Conservation (phyloP, 306 rosid species). For the Argentina anserina region DNA sequence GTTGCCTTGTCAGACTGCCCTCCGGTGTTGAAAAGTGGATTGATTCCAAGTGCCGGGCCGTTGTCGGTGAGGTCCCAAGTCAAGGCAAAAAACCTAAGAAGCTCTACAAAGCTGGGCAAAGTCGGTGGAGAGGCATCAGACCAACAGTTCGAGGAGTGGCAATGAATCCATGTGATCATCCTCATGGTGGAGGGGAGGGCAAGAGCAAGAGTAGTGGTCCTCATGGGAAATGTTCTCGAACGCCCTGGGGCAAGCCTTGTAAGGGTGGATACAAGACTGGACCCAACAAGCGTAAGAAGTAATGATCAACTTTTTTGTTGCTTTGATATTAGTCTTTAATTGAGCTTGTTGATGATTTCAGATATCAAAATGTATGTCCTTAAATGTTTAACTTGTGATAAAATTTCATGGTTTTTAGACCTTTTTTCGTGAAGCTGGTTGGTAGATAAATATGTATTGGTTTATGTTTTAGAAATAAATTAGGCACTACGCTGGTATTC, state of each 20-base stretch:
- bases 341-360: conserved; percentile 7
- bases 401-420: neutral
- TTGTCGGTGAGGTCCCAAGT: conserved; percentile 77
- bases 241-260: conserved; percentile 86
- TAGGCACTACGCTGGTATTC: neutral
- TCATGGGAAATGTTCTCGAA: conserved; percentile 47
- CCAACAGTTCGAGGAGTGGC: conserved; percentile 86
- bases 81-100: conserved; percentile 56
- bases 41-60: conserved; percentile 69
- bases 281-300: conserved; percentile 59
- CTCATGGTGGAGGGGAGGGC: conserved; percentile 93
- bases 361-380: neutral
- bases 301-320: conserved; percentile 7
- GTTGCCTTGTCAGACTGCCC: conserved; percentile 63
- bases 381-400: neutral
- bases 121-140: conserved; percentile 72
- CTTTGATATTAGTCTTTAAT: conserved; percentile 11
- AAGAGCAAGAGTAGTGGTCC: conserved; percentile 69
- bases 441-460: neutral
- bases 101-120: conserved; percentile 83
- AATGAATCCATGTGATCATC: conserved; percentile 85
- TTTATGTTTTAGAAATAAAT: neutral
- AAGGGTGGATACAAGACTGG: conserved; percentile 84
- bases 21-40: conserved; percentile 65
- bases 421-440: neutral